Percentiles rank a stretch among this genome's conserved stretches.
phyloP scores from a whole-genome alignment of 2,329 filamentous ascomycete genomes.

The Neopestalotiopsis sp. region DNA sequence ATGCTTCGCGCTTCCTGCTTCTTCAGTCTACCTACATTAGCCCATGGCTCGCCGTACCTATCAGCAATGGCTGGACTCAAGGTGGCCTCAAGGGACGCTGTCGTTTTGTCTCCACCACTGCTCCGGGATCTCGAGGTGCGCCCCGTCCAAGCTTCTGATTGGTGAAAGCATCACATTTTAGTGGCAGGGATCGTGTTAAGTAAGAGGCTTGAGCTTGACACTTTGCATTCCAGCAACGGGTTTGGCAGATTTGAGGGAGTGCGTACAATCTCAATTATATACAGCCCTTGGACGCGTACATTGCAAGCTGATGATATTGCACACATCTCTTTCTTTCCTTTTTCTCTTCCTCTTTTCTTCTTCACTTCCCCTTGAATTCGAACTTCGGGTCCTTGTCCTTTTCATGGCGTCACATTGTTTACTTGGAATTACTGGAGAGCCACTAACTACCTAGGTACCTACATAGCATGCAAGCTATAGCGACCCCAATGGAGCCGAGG shows the following conservation, averaged over 20 bases:
- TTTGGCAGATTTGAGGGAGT: neutral
- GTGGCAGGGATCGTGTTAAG: conserved; percentile 10
- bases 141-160: conserved; percentile 15
- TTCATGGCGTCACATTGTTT: conserved; percentile 1
- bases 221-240: neutral
- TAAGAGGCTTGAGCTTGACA: conserved; percentile 16
- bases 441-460: neutral
- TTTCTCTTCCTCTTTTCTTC: neutral
- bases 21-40: neutral
- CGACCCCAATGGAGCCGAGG: neutral
- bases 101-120: neutral
- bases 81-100: conserved; percentile 1
- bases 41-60: neutral
- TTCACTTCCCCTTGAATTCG: neutral
- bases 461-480: neutral
- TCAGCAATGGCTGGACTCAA: conserved; percentile 1
- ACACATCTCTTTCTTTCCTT: neutral
- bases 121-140: neutral
- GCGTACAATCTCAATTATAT: neutral
- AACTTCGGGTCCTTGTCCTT: neutral
- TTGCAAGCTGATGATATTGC: neutral
- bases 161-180: neutral
- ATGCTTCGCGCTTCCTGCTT: neutral
- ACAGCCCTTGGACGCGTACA: neutral
- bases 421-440: neutral